Conservation (phyloP, 208 protist genomes). For the Acanthamoeba sp. region DNA sequence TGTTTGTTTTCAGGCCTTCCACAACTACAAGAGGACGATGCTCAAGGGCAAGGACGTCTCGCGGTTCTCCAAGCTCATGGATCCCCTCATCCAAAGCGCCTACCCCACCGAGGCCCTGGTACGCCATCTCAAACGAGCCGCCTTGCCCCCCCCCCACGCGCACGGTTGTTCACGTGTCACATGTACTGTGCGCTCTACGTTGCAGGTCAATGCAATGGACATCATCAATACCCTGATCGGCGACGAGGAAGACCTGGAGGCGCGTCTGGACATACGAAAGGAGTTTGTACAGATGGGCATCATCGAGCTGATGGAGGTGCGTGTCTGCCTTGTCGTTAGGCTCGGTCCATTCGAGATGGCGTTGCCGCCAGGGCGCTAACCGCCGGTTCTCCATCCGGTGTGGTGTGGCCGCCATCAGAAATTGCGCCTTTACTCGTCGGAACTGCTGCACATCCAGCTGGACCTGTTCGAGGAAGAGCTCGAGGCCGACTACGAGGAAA, state of each 20-base stretch:
- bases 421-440: slow-evolving; percentile 47
- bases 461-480: slow-evolving; percentile 69
- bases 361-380: too few relatives aligned
- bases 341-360: too few relatives aligned
- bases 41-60: background rate
- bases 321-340: too few relatives aligned
- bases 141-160: too few relatives aligned
- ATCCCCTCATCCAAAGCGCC: slow-evolving; percentile 35
- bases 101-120: background rate
- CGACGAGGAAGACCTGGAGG: slow-evolving; percentile 61
- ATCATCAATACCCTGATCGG: slow-evolving; percentile 62
- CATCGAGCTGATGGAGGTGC: slow-evolving; percentile 68
- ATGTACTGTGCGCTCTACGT: background rate
- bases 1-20: background rate
- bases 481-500: slow-evolving; percentile 55
- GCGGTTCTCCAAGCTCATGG: slow-evolving; percentile 40
- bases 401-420: too few relatives aligned
- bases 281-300: slow-evolving; percentile 72
- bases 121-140: background rate
- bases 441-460: slow-evolving; percentile 57
- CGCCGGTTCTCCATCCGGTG: too few relatives aligned
- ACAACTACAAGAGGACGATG: slow-evolving; percentile 17
- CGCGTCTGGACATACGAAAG: slow-evolving; percentile 26
- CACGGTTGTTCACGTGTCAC: too few relatives aligned
- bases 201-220: slow-evolving; percentile 34